A percentile compares a stretch with the other conserved stretches of the same genome.
These are phyloP conservation scores for Trichoderma simmonsii DNA, from an alignment of 2,329 filamentous ascomycete species.

Conservation along the genomic window DNA sequence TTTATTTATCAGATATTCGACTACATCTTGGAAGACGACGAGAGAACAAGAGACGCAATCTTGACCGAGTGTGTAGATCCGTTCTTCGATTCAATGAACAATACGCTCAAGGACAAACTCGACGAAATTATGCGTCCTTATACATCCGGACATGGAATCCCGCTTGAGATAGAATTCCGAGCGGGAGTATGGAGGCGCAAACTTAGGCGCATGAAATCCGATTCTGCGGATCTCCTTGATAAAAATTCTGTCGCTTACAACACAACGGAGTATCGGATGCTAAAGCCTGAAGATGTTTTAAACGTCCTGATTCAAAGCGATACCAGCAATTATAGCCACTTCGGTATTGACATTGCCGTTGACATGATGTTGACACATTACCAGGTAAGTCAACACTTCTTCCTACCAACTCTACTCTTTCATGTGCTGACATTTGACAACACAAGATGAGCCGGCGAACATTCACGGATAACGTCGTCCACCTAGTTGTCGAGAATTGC, in stretches of 20 bases:
- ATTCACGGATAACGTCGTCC: constrained; percentile 10
- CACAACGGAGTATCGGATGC: neutral
- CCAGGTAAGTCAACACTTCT: neutral
- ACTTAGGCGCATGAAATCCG: neutral
- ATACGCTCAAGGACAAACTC: neutral
- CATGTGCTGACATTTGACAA: neutral
- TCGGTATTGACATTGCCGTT: neutral
- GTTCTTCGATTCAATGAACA: neutral
- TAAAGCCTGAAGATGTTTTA: neutral
- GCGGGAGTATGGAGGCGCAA: neutral
- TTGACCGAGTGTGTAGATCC: neutral
- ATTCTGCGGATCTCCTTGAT: neutral
- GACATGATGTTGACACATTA: constrained; percentile 12
- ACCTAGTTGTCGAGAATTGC: constrained; percentile 8
- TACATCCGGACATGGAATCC: neutral
- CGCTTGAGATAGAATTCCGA: neutral
- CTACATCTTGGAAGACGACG: constrained; percentile 30
- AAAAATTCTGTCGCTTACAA: neutral
- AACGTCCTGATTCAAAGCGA: neutral
- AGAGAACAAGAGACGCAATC: neutral
- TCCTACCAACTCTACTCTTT: neutral
- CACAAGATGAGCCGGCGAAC: neutral
- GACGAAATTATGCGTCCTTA: neutral
- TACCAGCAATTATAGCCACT: neutral
- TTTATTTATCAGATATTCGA: constrained; percentile 39